Evolutionary conservation across 148 eudicot species (phyloP), one percentile per base, ranked within the genome.

Genomic region (Vaccinium macrocarpon): DNA sequence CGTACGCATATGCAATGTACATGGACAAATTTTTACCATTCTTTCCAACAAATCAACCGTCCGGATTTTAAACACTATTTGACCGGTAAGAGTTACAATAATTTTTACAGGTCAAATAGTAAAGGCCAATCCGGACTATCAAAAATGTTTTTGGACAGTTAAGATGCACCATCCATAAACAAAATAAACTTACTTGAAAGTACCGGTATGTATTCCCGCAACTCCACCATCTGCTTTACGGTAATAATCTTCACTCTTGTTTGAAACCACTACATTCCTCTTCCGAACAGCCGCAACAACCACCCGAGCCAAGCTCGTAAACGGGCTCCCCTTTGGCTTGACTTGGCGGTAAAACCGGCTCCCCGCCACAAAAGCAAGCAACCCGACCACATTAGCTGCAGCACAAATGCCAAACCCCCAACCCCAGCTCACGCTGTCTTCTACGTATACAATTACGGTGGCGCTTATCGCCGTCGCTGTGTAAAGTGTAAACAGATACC

Each of bases 311-410:
- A 91, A 80, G 50, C 71, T 80, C 19, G 81, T 79, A 42, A 89
- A 90, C 2, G 91, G 91, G 86, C 90, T 90, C 12, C 90, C 89
- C 23, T 82, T 80, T 2, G 90, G 85, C 81, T 83, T 86, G 7
- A 86, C 84, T 0, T 48, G 86, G 12, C 83, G 84, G 66, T 91
- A 91, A 49, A 81, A 89, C 6, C 86, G 78, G 8, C 23, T 80
- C 2, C 94, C 92, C 0, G 52, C 1, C 48, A 89, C 11, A 62
- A 91, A 89, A 35, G n/a, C n/a, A 87, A 23, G 71, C 8, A 85
- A 68, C 3, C 89, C 93, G 32, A 86, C 15, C 3, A 82, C 38
- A 57, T 89, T 90, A 0, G 89, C 90, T 1, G 50, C 81, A 0
- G 70, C 82, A 35, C 88, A 81, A 0, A 91, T 56, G 11, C 86